phyloP scores from a whole-genome alignment of 2,329 filamentous ascomycete species.

The Aspergillus felis region DNA sequence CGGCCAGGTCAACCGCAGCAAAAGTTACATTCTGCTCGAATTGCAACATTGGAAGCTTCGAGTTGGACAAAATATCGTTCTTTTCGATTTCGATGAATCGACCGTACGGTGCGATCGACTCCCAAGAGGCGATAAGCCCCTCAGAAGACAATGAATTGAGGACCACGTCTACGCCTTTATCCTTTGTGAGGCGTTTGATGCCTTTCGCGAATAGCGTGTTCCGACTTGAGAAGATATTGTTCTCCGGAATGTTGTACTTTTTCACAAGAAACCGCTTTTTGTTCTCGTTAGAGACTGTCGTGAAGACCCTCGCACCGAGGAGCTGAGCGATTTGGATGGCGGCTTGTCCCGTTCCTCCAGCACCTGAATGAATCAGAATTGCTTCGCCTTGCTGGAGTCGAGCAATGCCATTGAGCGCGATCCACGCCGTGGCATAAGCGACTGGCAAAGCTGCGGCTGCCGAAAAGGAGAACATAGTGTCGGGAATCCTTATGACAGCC shows the following conservation, averaged over 20 bases:
- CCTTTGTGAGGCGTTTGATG: constrained; percentile 15
- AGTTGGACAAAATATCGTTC: constrained; percentile 6
- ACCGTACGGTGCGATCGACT: constrained; percentile 23
- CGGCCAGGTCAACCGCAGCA: constrained; percentile 2
- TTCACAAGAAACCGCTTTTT: constrained; percentile 23
- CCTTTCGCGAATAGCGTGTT: constrained; percentile 20
- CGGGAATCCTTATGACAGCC: background rate
- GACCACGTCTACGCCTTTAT: constrained; percentile 22
- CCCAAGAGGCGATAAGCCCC: constrained; percentile 24
- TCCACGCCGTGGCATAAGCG: constrained; percentile 5
- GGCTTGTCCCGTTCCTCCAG: constrained; percentile 26
- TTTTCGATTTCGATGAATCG: constrained; percentile 18
- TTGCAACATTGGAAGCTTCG: constrained; percentile 8
- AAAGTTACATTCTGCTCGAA: constrained; percentile 9
- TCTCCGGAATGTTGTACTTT: constrained; percentile 15
- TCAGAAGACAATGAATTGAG: constrained; percentile 25
- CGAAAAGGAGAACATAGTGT: background rate
- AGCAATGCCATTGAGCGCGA: constrained; percentile 10
- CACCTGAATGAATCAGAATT: constrained; percentile 25
- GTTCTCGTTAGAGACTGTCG: constrained; percentile 20
- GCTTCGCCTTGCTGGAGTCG: constrained; percentile 15
- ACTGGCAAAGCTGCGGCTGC: constrained; percentile 4
- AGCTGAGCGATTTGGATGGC: constrained; percentile 24
- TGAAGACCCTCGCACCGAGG: constrained; percentile 20
- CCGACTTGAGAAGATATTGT: constrained; percentile 25